Evolutionary conservation across 257 asterid species (phyloP), one percentile per base, ranked within the genome.

Genomic region (Solanum corneliomulleri): DNA sequence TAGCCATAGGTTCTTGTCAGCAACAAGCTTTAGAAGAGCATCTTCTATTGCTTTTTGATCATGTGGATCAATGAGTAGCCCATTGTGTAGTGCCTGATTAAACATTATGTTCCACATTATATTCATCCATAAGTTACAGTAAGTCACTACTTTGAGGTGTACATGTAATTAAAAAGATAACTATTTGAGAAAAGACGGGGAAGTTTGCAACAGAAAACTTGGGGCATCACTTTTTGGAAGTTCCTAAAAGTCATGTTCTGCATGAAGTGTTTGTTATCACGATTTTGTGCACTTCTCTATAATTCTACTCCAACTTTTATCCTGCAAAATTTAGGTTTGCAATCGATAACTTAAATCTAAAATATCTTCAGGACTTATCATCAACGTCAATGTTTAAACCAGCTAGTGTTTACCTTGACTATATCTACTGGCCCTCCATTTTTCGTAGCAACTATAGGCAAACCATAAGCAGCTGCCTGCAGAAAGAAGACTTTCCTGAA

Each of bases 381-480:
- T 77, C 62, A 45, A 77, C 15, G 58, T 44, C 16, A 78, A 78
- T 25, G 18, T 39, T 74, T 74, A 14, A 37, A 78, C 39, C n/a
- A 78, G 41, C 41, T 78, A 60, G 52, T 72, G 37, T 87, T 87
- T 91, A 94, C 97, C 94, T 93, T 92, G 85, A 92, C 72, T 78
- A 94, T 94, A 87, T 94, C 97, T 31, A 91, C 94, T 21, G 96
- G 95, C 47, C 96, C 96, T 42, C 97, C 97, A 87, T 93, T 92
- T 91, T 88, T 92, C 29, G 97, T 94, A 86, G 96, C 95, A 5
- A 94, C 97, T 72, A 90, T 90, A 16, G 97, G 97, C 84, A 93
- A 87, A 85, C 96, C 97, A 90, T 92, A 92, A 52, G 96, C 95
- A 49, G 97, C 96, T 84, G 96, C 97, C 95, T 94, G 93, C 84